These are phyloP conservation scores for Pythium utonaiense DNA, from an alignment of 352 stramenopile species.

Conservation along the genomic window DNA sequence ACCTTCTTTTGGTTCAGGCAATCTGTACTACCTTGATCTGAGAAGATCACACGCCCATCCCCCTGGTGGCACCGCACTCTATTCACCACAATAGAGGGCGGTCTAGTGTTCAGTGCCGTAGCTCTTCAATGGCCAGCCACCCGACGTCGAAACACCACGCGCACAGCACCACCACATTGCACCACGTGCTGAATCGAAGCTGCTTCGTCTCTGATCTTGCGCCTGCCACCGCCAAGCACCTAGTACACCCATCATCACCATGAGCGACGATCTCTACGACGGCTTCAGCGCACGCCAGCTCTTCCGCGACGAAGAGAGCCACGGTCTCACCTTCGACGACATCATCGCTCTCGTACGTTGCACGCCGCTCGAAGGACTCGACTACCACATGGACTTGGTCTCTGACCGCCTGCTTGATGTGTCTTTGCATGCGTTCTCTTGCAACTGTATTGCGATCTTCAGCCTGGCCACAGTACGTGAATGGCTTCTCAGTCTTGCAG, in stretches of 20 bases:
- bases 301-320: conserved; percentile 65
- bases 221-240: conserved; percentile 2
- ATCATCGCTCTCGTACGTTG: conserved; percentile 72
- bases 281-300: conserved; percentile 69
- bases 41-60: background rate
- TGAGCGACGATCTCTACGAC: conserved; percentile 49
- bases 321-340: conserved; percentile 82
- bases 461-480: conserved; percentile 68
- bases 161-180: background rate
- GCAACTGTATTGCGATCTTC: background rate
- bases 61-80: background rate
- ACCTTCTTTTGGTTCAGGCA: conserved; percentile 8
- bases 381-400: too few relatives aligned
- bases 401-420: too few relatives aligned
- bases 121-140: conserved; percentile 21
- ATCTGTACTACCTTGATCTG: conserved; percentile 8
- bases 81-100: conserved; percentile 1
- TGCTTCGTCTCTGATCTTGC: conserved; percentile 5
- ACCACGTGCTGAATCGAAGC: background rate
- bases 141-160: conserved; percentile 1
- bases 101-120: conserved; percentile 10
- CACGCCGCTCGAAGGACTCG: background rate
- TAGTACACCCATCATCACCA: too few relatives aligned
- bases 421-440: background rate
- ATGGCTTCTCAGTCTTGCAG: background rate